Base-by-base conservation (phyloP, 108 stramenopile species). In the Schizochytrium sp. region DNA sequence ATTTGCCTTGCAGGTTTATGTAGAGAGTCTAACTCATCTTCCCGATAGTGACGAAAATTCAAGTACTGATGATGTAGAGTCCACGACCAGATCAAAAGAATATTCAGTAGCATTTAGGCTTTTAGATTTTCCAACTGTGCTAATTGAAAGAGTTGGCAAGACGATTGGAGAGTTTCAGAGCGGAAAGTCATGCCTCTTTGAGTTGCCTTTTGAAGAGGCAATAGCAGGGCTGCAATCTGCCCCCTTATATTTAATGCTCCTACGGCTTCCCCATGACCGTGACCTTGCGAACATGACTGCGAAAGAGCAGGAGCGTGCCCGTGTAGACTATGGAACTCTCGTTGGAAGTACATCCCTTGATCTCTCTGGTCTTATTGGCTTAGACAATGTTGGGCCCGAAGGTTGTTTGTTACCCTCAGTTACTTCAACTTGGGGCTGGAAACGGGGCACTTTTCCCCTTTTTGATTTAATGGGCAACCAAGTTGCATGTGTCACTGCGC, bases 171-270 rank as follows among this genome's bases (percentile, higher is more conserved):
- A 7, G 4, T 83, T 83, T 28, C 8, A 49, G 5, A 55, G 50
- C 28, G 76, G 76, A 17, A 83, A 83, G 76, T 83, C 76, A 28
- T 83, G 76, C 76, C 28, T 83, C 17, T 83, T 83, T 40, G 50
- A 55, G 50, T n/a, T 83, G 10, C 76, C 76, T 2, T 55, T 83
- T 10, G 76, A 49, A 42, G 76, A 83, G 53, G 76, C 76, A 3
- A 28, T 55, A 12, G 53, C 50, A n/a, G 50, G 53, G 19, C 28
- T 83, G 76, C 76, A 83, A 53, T 2, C 50, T 10, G 53, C 53
- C 15, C 76, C 76, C 10, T n/a, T 83, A 53, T 83, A 83, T 42
- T 28, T 83, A 17, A 83, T 83, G 76, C 28, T 83, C 50, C 50
- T 83, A 5, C 50, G 64, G 42, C 28, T 69, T 8, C 64, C 64